Evolutionary conservation across 768 basidiomycete species (phyloP), one percentile per base, ranked within the genome.

Genomic region (Leccinellum albellum): DNA sequence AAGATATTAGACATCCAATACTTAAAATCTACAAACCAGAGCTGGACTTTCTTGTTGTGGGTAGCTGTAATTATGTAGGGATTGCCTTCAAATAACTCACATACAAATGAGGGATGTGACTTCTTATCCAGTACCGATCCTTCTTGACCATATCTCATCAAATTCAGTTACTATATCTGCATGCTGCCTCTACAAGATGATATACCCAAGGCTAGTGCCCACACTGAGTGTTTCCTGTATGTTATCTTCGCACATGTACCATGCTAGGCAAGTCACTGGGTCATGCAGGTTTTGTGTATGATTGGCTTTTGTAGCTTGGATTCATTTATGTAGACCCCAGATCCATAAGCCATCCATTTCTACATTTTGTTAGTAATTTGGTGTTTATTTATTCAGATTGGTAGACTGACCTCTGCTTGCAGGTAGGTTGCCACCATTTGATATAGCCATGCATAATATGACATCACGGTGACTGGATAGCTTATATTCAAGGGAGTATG

Each of bases 361-460:
- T 42, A n/a, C 12, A 2, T 10, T 10, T 10, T 7, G 9, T 42
- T n/a, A 42, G 40, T 42, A 6, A 20, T n/a, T 21, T 8, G n/a
- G n/a, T n/a, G n/a, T 13, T 12, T 4, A 14, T 3, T 10, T 4
- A n/a, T 20, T 10, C n/a, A 21, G 20, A n/a, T n/a, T 21, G 17
- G n/a, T 42, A n/a, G 17, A n/a, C 58, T 49, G 4, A 59, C 35
- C 35, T n/a, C 58, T 47, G 4, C 58, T 59, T 26, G 55, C 54
- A 4, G 52, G 51, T 3, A 59, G 28, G 37, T 15, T 52, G 5
- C 58, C 58, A 7, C 14, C n/a, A 14, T 32, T 51, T 15, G 54
- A 59, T n/a, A 59, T 6, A 3, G 54, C 45, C 42, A 59, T n/a
- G 29, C 54, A 52, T 14, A 51, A 31, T 1, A 59, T 55, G 0